Evolutionary conservation across 495 filamentous ascomycete genomes (phyloP).

Genomic region (Xylaria castorea): DNA sequence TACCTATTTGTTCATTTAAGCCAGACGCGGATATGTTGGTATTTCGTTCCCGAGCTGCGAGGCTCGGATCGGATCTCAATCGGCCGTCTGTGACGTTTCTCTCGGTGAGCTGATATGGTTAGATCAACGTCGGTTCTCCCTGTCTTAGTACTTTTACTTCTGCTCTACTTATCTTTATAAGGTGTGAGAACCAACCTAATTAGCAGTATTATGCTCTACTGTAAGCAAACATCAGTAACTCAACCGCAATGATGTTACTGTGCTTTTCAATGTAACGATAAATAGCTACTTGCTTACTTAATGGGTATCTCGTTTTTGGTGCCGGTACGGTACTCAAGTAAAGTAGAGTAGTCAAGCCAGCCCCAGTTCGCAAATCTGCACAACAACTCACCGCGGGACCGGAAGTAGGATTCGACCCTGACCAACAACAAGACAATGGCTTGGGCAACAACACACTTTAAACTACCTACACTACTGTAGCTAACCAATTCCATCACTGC

Average conservation of each 20-base stretch:
- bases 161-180: background rate
- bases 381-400: slow-evolving; percentile 13
- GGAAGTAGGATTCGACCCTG: slow-evolving; percentile 1
- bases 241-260: background rate
- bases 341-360: background rate
- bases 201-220: background rate
- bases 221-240: background rate
- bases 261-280: background rate
- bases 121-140: background rate
- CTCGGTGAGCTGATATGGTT: background rate
- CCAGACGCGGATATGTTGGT: slow-evolving; percentile 2
- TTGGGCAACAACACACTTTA: slow-evolving; percentile 3
- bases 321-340: background rate
- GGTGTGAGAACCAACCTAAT: background rate
- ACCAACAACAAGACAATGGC: background rate
- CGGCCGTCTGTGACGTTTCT: slow-evolving; percentile 5
- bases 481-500: slow-evolving; percentile 14
- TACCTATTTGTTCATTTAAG: background rate
- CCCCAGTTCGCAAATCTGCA: background rate
- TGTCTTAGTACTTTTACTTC: background rate
- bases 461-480: background rate
- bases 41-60: slow-evolving; percentile 1
- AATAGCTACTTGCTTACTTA: background rate
- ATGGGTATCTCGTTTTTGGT: background rate
- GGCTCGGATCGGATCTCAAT: background rate